phyloP scores from a whole-genome alignment of 768 basidiomycete species.

The Boletus sensibilis region DNA sequence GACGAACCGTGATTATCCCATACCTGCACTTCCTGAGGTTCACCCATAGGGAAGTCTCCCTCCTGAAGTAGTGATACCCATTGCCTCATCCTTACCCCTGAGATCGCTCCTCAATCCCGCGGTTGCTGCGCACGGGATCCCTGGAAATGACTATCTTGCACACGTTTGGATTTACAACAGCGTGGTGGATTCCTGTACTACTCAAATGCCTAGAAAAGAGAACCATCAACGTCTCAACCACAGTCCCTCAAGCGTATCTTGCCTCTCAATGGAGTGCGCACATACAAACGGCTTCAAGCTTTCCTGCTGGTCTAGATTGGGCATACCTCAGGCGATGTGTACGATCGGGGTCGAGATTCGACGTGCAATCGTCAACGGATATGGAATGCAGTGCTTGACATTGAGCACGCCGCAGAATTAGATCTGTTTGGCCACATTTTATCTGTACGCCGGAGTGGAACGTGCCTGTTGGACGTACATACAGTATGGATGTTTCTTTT shows the following conservation, averaged over 20 bases:
- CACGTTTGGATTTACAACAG: background rate
- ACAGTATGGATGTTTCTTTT: background rate
- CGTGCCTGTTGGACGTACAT: background rate
- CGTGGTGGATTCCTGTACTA: background rate
- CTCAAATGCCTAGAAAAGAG: background rate
- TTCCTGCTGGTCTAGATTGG: background rate
- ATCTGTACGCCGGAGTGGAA: background rate
- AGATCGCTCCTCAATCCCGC: background rate
- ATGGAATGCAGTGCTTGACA: background rate
- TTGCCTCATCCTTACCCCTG: background rate
- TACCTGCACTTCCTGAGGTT: background rate
- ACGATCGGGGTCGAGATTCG: background rate
- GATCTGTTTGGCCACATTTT: background rate
- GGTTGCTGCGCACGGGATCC: background rate
- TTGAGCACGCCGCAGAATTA: background rate
- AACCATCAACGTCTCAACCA: too few relatives aligned
- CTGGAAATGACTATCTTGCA: background rate
- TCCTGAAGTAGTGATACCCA: background rate
- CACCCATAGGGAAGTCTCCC: background rate
- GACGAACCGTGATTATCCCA: background rate
- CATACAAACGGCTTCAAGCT: background rate
- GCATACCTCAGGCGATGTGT: background rate
- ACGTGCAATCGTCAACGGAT: conserved; percentile 5
- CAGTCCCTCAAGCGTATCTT: background rate
- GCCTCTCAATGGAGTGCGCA: background rate